Evolutionary conservation across 1,284 basidiomycete genomes (phyloP), one percentile per base, ranked within the genome.

Genomic region (Sanghuangporus baumii): DNA sequence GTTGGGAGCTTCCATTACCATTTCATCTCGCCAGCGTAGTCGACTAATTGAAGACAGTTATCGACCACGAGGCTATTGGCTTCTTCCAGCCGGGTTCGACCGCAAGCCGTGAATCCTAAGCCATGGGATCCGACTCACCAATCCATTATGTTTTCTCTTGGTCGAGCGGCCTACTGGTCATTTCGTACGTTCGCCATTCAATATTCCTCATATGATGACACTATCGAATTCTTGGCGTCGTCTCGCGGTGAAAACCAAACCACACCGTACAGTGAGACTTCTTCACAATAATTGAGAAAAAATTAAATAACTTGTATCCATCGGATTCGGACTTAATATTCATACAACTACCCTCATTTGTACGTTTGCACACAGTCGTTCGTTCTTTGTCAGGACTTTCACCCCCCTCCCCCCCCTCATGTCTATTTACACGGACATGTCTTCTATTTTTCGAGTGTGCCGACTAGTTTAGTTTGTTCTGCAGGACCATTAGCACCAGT

Each of bases 1-100:
- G 31, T 41, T 38, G 52, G 46, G 9, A 31, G 46, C 62, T 63
- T 50, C 50, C 57, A 63, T 59, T 63, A 50, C 46, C 48, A 51
- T 16, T 48, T n/a, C 34, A 6, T 37, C 34, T 41, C 34, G 57
- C 37, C 43, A 48, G 26, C 48, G 8, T 9, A 8, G 14, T n/a
- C 5, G 36, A 38, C 41, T n/a, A 38, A 43, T 26, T 7, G 55
- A 56, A 31, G 43, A 48, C 43, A 12, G 38, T 8, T 61, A 40
- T 41, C 55, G 60, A 61, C 48, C 14, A 18, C 14, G 43, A 46
- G 20, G 11, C 9, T 16, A n/a, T 18, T 14, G 43, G 43, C 43
- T 46, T 46, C 43, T 46, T n/a, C 43, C 43, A n/a, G 43, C 20
- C 43, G 9, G 20, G 43, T 18, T 46, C 43, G 43, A 14, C 20